Evolutionary conservation across 2,329 filamentous ascomycete species (phyloP).

Genomic region (Neospermospora avenae): DNA sequence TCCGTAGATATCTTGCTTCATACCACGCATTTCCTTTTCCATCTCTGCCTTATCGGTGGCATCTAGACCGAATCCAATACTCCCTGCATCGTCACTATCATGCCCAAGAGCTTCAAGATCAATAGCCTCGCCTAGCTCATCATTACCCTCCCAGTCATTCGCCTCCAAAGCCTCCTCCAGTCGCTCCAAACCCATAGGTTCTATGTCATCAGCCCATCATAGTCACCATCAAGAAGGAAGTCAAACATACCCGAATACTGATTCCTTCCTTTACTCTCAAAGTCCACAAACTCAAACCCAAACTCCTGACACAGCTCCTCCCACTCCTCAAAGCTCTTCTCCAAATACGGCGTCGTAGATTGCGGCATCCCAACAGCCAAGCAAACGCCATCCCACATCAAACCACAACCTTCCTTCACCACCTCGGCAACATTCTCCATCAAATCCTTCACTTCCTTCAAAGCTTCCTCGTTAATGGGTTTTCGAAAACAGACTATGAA

Average conservation of each 20-base stretch:
- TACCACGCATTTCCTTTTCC: conserved; percentile 38
- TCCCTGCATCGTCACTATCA: conserved; percentile 28
- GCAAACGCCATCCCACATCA: conserved; percentile 61
- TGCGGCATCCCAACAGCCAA: conserved; percentile 53
- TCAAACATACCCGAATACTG: conserved; percentile 54
- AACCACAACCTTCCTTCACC: conserved; percentile 54
- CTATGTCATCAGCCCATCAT: conserved; percentile 35
- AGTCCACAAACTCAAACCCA: conserved; percentile 62
- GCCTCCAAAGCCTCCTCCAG: conserved; percentile 60
- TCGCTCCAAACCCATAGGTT: conserved; percentile 56
- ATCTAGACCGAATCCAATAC: conserved; percentile 31
- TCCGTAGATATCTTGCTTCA: conserved; percentile 37
- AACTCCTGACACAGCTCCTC: conserved; percentile 56
- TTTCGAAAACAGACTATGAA: conserved; percentile 53
- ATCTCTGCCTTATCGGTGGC: conserved; percentile 33
- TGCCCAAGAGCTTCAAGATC: conserved; percentile 38
- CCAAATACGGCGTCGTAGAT: conserved; percentile 31
- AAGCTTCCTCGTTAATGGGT: conserved; percentile 31
- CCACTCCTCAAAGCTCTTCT: conserved; percentile 51
- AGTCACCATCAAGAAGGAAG: background rate
- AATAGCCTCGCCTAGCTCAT: conserved; percentile 37
- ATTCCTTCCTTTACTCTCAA: conserved; percentile 46
- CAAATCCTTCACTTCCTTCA: conserved; percentile 38
- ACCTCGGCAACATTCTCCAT: conserved; percentile 53
- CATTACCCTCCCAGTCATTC: conserved; percentile 57